Percentiles rank a stretch among this genome's conserved stretches.
These are phyloP conservation scores for Thoreauomyces humboldtii DNA, from an alignment of 192 early-diverging fungal species.

Conservation along the genomic window DNA sequence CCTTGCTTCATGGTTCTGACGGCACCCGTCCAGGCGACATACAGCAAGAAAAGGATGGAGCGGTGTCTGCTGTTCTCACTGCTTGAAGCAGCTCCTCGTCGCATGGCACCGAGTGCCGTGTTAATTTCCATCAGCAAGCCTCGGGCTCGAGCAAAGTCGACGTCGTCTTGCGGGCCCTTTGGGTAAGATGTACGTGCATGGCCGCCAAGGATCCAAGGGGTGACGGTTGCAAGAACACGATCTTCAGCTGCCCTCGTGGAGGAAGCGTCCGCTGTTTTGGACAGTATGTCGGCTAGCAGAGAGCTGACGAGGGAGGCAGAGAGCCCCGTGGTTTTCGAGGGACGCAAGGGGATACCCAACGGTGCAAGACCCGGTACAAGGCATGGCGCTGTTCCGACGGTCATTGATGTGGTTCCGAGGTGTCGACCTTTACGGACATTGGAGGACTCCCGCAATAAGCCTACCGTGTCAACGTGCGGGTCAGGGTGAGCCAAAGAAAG, in stretches of 20 bases:
- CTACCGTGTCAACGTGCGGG: too few relatives aligned
- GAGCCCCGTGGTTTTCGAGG: neutral
- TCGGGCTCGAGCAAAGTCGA: too few relatives aligned
- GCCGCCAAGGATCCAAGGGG: too few relatives aligned
- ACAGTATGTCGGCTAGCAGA: neutral
- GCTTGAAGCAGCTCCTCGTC: too few relatives aligned
- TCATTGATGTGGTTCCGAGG: too few relatives aligned
- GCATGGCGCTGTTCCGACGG: too few relatives aligned
- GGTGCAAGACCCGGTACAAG: too few relatives aligned
- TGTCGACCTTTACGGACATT: too few relatives aligned
- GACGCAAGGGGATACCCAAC: neutral
- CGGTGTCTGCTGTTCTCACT: neutral
- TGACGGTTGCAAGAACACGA: neutral
- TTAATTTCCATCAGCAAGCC: slow-evolving; percentile 4
- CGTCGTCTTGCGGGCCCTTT: too few relatives aligned
- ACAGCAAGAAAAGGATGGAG: neutral
- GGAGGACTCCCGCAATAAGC: too few relatives aligned
- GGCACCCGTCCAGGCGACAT: neutral
- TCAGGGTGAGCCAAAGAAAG: neutral
- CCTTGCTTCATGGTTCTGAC: neutral
- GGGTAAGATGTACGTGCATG: too few relatives aligned
- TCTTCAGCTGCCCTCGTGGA: neutral
- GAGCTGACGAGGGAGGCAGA: neutral
- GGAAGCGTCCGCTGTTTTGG: neutral
- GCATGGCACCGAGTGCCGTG: neutral